Base-by-base conservation (phyloP, 2,329 filamentous ascomycete genomes). In the Aspergillus luchuensis region DNA sequence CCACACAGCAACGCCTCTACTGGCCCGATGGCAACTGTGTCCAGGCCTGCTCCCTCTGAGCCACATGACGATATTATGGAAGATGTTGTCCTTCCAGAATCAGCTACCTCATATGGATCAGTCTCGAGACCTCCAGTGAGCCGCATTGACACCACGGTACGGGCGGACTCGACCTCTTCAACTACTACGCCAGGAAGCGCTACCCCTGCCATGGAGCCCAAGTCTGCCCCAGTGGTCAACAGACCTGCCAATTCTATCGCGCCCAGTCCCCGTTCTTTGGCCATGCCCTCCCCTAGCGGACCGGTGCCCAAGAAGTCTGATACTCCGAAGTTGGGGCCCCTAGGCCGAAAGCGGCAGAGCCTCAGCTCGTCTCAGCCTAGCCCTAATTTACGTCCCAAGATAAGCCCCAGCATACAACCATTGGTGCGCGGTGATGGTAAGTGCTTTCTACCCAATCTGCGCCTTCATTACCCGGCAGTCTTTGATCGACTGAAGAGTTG, bases 341-440 rank as follows among this genome's bases (percentile, higher is more conserved):
- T 81, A 23, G 81, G 80, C 62, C 89, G 90, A 71, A 95, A 93
- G 76, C 84, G 91, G 61, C 79, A 83, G 19, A 93, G 90, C 67
- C 81, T 87, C 28, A 86, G 84, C 69, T 91, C 90, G 2, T 85
- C 88, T 6, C 87, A 93, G n/a, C 86, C 90, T 8, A 97, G 92
- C 45, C 94, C 95, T 5, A 93, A 94, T 15, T 78, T 98, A 38
- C 83, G 91, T 28, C 95, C 95, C 2, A 91, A 87, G 74, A 97
- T 98, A 63, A 97, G 93, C 25, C 95, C 94, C 3, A 96, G 87
- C 74, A 97, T 99, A 75, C 96, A 97, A 74, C 94, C 95, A 8
- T 77, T 97, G 21, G 84, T 97, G 50, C 92, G 92, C 19, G 89
- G 85, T 67, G 85, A 85, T 63, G 79, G 86, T 88, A 78, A 78